These are phyloP conservation scores for Aleurites moluccanus DNA, from an alignment of 441 rosid species.

Conservation along the genomic window DNA sequence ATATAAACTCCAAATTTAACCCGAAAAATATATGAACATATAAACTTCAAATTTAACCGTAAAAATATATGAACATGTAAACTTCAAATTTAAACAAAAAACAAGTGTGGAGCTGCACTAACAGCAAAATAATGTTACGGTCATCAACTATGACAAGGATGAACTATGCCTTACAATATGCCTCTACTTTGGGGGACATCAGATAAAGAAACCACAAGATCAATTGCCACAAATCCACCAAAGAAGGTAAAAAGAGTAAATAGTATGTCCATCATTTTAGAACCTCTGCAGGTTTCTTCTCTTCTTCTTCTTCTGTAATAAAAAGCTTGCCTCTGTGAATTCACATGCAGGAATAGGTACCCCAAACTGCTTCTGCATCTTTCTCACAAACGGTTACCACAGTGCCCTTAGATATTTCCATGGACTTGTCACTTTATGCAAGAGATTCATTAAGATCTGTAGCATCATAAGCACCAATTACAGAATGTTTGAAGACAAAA, in stretches of 20 bases:
- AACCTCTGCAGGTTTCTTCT: constrained; percentile 30
- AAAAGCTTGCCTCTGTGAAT: constrained; percentile 72
- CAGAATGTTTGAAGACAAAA: neutral
- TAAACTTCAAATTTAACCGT: neutral
- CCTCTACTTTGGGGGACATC: neutral
- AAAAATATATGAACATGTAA: neutral
- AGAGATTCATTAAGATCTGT: constrained; percentile 39
- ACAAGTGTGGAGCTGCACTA: neutral
- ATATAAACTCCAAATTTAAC: neutral
- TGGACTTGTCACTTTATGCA: neutral
- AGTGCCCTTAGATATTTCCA: constrained; percentile 35
- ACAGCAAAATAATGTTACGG: neutral
- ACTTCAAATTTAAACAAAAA: constrained; percentile 1
- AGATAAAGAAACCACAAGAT: constrained; percentile 2
- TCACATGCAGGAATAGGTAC: constrained; percentile 62
- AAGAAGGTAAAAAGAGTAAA: neutral
- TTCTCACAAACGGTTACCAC: constrained; percentile 84
- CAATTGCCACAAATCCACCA: neutral
- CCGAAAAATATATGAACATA: neutral
- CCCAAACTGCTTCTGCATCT: constrained; percentile 81
- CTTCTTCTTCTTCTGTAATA: constrained; percentile 50
- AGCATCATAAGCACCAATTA: neutral
- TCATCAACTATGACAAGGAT: neutral
- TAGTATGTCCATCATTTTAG: constrained; percentile 18
- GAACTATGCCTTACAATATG: neutral